phyloP scores from a whole-genome alignment of 2,329 filamentous ascomycete species.

The Phaeosphaeria sp. region DNA sequence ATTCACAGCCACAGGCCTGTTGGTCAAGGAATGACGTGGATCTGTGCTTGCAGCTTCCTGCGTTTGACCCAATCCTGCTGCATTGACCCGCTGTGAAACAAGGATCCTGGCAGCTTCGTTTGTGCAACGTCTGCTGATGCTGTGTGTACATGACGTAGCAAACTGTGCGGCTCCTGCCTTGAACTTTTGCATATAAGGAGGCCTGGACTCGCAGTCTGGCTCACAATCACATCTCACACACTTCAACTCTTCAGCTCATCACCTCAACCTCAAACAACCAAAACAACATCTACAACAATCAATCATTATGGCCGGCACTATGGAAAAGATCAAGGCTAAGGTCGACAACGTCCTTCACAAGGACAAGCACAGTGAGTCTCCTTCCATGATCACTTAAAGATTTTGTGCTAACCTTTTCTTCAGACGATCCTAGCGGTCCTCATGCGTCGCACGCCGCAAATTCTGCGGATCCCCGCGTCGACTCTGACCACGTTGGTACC shows the following conservation, averaged over 20 bases:
- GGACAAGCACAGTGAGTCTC: slow-evolving; percentile 35
- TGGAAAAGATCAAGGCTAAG: slow-evolving; percentile 49
- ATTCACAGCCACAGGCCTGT: slow-evolving; percentile 3
- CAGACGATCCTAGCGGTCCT: slow-evolving; percentile 40
- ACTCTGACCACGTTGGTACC: slow-evolving; percentile 26
- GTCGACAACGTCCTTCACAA: slow-evolving; percentile 47
- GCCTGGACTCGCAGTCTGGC: slow-evolving; percentile 4
- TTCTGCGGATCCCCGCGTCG: slow-evolving; percentile 39
- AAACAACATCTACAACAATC: slow-evolving; percentile 9
- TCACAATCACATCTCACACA: slow-evolving; percentile 17
- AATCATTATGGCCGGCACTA: slow-evolving; percentile 35
- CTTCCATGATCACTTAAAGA: not conserved
- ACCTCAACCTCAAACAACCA: slow-evolving; percentile 5
- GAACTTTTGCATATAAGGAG: slow-evolving; percentile 21
- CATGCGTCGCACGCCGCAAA: slow-evolving; percentile 34
- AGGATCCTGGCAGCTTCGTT: slow-evolving; percentile 17
- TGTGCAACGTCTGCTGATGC: slow-evolving; percentile 26
- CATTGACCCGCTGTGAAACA: slow-evolving; percentile 22
- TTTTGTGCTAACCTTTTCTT: not conserved
- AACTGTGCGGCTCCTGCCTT: slow-evolving; percentile 11
- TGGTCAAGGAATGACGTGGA: slow-evolving; percentile 20
- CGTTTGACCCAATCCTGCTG: slow-evolving; percentile 16
- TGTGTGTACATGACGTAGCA: slow-evolving; percentile 28
- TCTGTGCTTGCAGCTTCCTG: slow-evolving; percentile 15
- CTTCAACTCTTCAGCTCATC: slow-evolving; percentile 11